Evolutionary conservation across 352 stramenopile genomes (phyloP).

Genomic region (Globisporangium paroecandrum): DNA sequence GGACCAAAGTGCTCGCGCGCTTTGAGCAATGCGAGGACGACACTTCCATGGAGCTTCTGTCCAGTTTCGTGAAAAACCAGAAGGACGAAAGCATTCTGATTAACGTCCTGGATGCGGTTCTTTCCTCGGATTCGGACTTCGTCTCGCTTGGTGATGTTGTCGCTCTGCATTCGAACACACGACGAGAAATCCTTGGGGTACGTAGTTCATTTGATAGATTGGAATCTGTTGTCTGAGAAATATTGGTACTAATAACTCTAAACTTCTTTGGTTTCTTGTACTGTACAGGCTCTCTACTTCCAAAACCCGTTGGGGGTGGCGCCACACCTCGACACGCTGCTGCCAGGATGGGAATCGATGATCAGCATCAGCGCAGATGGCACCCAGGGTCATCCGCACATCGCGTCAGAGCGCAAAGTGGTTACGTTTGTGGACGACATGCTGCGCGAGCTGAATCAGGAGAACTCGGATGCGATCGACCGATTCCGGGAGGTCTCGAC

Average conservation of each 20-base stretch:
- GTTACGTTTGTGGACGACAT: conserved; percentile 46
- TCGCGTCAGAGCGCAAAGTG: conserved; percentile 21
- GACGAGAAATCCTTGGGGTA: conserved; percentile 53
- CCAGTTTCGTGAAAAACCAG: conserved; percentile 26
- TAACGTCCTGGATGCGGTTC: conserved; percentile 42
- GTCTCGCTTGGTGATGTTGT: conserved; percentile 18
- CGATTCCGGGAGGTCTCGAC: conserved; percentile 56
- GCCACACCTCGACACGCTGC: conserved; percentile 40
- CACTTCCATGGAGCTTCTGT: conserved; percentile 12
- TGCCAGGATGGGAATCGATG: conserved; percentile 58
- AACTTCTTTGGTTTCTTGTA: background rate
- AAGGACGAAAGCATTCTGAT: conserved; percentile 28
- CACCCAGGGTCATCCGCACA: conserved; percentile 12
- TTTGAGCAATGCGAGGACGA: background rate
- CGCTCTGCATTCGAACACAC: conserved; percentile 18
- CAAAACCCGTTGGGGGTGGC: conserved; percentile 45
- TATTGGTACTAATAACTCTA: background rate
- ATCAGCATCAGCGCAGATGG: conserved; percentile 27
- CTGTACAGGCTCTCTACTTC: conserved; percentile 53
- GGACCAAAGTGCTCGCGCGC: conserved; percentile 5
- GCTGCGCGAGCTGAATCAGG: conserved; percentile 38
- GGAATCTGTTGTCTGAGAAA: conserved; percentile 6
- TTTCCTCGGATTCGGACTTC: conserved; percentile 37
- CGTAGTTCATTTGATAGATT: conserved; percentile 6
- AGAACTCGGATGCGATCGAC: conserved; percentile 49